A percentile compares a stretch with the other conserved stretches of the same genome.
phyloP scores from a whole-genome alignment of 2,329 filamentous ascomycete genomes.

The Fusarium verticillioides region DNA sequence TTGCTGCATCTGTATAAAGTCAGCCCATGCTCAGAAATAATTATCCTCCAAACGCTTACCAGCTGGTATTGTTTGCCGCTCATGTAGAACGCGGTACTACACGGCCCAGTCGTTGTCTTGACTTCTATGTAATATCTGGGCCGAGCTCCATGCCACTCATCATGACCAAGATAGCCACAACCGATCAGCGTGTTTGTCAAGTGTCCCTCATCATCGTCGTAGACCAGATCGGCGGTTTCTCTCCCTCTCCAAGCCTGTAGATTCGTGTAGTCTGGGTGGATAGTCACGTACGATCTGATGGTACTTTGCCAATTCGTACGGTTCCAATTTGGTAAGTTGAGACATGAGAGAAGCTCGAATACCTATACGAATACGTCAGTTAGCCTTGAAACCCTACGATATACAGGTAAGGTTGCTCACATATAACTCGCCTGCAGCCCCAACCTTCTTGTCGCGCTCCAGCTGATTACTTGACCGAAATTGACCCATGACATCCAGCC shows the following conservation, averaged over 20 bases:
- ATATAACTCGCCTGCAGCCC: neutral
- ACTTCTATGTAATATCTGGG: neutral
- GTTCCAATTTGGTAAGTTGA: neutral
- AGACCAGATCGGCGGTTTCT: neutral
- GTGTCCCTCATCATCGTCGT: neutral
- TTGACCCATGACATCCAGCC: neutral
- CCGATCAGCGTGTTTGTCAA: neutral
- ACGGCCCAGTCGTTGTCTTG: neutral
- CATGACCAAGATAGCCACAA: neutral
- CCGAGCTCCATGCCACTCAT: neutral
- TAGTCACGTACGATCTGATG: neutral
- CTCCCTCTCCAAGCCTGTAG: neutral
- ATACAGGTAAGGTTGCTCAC: neutral
- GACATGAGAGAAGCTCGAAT: neutral
- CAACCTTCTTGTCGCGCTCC: neutral
- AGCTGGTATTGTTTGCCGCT: neutral
- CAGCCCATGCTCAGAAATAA: neutral
- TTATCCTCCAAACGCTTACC: neutral
- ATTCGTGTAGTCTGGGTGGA: neutral
- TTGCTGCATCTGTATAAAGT: neutral
- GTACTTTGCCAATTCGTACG: neutral
- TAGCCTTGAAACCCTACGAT: neutral
- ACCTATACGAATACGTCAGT: neutral
- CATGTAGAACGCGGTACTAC: neutral
- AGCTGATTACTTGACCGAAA: neutral